Percentiles rank a stretch among this genome's conserved stretches.
phyloP scores from a whole-genome alignment of 805 yeast genomes.

The Cyberlindnera maclurae region DNA sequence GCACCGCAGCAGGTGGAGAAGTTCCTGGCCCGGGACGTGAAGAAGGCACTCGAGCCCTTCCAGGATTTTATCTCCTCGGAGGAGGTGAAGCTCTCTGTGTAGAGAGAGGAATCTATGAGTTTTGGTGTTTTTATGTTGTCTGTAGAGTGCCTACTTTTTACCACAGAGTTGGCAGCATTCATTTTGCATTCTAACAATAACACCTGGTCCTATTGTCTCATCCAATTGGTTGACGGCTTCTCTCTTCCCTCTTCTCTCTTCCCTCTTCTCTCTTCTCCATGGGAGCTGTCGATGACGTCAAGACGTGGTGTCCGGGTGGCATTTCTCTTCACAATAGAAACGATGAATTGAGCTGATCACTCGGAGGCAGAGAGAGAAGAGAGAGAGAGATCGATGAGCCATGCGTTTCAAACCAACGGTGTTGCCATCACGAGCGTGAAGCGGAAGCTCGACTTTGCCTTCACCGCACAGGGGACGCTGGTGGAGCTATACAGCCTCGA shows the following conservation, averaged over 20 bases:
- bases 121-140: no score
- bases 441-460: slow-evolving; percentile 2
- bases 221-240: no score
- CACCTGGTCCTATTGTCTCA: no score
- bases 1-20: slow-evolving; percentile 98
- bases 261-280: not conserved
- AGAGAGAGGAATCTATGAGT: no score
- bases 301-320: no score
- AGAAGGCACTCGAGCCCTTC: slow-evolving; percentile 70
- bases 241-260: not conserved
- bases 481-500: slow-evolving; percentile 6
- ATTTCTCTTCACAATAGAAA: no score
- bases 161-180: no score
- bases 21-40: slow-evolving; percentile 80
- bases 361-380: not conserved
- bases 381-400: not conserved
- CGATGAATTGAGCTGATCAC: no score
- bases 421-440: not conserved
- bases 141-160: no score
- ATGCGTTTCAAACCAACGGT: not conserved
- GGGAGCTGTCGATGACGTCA: no score
- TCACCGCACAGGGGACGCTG: slow-evolving; percentile 6
- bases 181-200: no score
- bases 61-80: slow-evolving; percentile 51
- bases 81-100: slow-evolving; percentile 76